These are phyloP conservation scores for Pestalotiopsis fici DNA, from an alignment of 2,329 filamentous ascomycete species.

Conservation along the genomic window DNA sequence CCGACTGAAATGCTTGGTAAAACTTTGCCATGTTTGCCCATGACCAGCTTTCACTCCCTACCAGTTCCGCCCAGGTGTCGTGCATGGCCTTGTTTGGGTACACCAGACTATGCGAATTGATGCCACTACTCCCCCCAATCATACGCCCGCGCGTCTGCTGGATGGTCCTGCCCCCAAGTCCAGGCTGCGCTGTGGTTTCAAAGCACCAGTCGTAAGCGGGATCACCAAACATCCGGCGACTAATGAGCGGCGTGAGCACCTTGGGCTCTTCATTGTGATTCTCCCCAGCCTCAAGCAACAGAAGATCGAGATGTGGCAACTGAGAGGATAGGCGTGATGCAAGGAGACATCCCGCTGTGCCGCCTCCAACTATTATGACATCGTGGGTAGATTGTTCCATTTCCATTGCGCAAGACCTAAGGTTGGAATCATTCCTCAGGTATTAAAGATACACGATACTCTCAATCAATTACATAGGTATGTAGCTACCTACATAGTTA, in stretches of 20 bases:
- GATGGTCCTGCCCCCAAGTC: not conserved
- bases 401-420: not conserved
- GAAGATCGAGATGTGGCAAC: not conserved
- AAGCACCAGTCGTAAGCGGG: not conserved
- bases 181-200: not conserved
- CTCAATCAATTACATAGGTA: not conserved
- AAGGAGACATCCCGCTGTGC: not conserved
- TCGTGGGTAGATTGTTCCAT: not conserved
- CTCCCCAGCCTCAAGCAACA: not conserved
- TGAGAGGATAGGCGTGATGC: not conserved
- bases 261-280: not conserved
- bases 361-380: not conserved
- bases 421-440: not conserved
- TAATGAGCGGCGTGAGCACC: not conserved
- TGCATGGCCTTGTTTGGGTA: conserved; percentile 9
- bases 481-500: not conserved
- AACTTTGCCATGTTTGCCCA: not conserved
- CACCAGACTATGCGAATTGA: conserved; percentile 15
- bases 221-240: not conserved
- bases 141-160: conserved; percentile 9
- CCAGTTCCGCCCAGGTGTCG: conserved; percentile 15
- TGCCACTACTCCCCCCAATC: conserved; percentile 16
- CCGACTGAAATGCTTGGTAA: not conserved
- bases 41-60: not conserved
- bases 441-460: not conserved